These are phyloP conservation scores for Phytophthora cryptogea DNA, from an alignment of 352 stramenopile genomes.

Conservation along the genomic window DNA sequence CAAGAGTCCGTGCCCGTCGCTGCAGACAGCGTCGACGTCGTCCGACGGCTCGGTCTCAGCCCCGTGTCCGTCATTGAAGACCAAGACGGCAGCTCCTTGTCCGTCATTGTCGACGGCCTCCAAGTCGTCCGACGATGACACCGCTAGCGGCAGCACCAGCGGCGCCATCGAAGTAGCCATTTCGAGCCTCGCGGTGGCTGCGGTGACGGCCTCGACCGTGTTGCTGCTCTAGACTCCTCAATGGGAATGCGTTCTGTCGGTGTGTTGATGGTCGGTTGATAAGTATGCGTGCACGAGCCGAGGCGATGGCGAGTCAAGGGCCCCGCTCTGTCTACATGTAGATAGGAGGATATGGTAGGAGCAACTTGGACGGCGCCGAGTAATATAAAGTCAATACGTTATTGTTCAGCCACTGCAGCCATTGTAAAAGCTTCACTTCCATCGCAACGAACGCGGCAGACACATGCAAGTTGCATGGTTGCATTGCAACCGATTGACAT, in stretches of 20 bases:
- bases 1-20: constrained; percentile 36
- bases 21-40: constrained; percentile 33
- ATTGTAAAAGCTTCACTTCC: constrained; percentile 4
- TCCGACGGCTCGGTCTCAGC: constrained; percentile 29
- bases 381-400: constrained; percentile 28
- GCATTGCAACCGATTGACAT: too few species aligned
- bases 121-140: constrained; percentile 28
- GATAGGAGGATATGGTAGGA: background rate
- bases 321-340: constrained; percentile 5
- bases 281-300: constrained; percentile 25
- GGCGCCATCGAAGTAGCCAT: constrained; percentile 3
- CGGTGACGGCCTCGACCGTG: constrained; percentile 17
- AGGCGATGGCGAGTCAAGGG: constrained; percentile 7
- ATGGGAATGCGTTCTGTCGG: constrained; percentile 14
- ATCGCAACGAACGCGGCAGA: too few species aligned
- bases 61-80: constrained; percentile 23
- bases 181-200: constrained; percentile 13
- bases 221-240: constrained; percentile 31
- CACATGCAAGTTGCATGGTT: too few species aligned
- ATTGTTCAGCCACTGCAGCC: background rate
- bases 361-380: constrained; percentile 1
- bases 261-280: constrained; percentile 18
- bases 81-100: constrained; percentile 21
- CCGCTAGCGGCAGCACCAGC: constrained; percentile 22
- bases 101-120: constrained; percentile 29